Base-by-base conservation (phyloP, 2,329 filamentous ascomycete genomes). In the Hyphodiscus sp. region DNA sequence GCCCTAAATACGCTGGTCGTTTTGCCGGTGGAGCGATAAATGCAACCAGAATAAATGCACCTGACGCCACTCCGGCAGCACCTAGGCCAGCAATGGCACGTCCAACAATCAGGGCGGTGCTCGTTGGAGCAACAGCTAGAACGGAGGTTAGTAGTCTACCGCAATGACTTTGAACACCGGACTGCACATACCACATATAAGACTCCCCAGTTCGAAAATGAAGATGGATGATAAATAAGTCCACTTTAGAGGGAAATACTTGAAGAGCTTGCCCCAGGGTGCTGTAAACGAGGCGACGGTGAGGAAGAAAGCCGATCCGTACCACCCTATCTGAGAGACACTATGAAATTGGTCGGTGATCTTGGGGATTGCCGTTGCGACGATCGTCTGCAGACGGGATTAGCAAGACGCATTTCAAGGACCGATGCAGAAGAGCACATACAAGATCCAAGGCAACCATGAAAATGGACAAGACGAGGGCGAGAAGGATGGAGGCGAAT, bases 241-340 rank as follows among this genome's bases (percentile, higher is more conserved):
- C 19, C 45, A 52, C 45, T 67, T 68, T 11, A 65, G 48, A 9
- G 49, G 20, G 49, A 65, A 64, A 29, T 60, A 58, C 47, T 63
- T 63, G 29, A 58, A 65, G 2, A 41, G 16, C 45, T 62, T 62
- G 7, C 60, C 60, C 58, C 56, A 61, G 2, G 45, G 19, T 2
- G 54, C 53, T 16, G 50, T 46, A 18, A 54, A 57, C 0, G 46
- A 48, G 3, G 69, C 73, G 47, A 73, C 63, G 2, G 73, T 74
- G 61, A 77, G 67, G 65, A 78, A 76, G 56, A 74, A 79, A 46
- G 75, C 75, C 26, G 77, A 73, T 2, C 76, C 78, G 56, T 83
- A 83, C 80, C 80, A 83, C 33, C 75, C 74, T 16, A 73, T 50
- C 72, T 64, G 7, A 71, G 71, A 63, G 75, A 70, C 56, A 74